Percentiles rank a stretch among this genome's conserved stretches.
Evolutionary conservation across 306 rosid species (phyloP).

Genomic region (Medicago truncatula): DNA sequence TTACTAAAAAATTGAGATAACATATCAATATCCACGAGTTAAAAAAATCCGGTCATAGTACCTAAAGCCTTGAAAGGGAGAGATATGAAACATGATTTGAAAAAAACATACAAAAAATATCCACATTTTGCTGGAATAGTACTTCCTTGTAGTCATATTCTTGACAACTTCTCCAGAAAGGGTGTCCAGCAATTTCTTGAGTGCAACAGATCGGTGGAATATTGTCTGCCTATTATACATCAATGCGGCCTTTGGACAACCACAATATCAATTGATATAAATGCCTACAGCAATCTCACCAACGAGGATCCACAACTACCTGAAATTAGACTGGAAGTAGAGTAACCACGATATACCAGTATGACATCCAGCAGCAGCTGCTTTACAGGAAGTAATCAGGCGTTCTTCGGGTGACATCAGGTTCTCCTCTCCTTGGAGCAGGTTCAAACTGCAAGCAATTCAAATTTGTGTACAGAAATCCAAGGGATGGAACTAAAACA

Average conservation of each 20-base stretch:
- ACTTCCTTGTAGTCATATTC: constrained; percentile 55
- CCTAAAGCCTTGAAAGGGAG: constrained; percentile 38
- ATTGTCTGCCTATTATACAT: constrained; percentile 65
- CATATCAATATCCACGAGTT: constrained; percentile 49
- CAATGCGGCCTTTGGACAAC: constrained; percentile 55
- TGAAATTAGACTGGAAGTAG: constrained; percentile 48
- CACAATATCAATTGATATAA: constrained; percentile 47
- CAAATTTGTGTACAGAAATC: constrained; percentile 36
- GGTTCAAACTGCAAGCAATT: constrained; percentile 85
- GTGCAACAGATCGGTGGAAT: constrained; percentile 57
- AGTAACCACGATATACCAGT: constrained; percentile 34
- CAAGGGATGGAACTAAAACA: constrained; percentile 21
- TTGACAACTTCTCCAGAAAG: constrained; percentile 54
- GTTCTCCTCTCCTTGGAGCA: constrained; percentile 99
- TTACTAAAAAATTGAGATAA: constrained; percentile 37
- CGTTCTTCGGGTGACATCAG: constrained; percentile 98
- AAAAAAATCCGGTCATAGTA: constrained; percentile 48
- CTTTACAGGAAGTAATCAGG: constrained; percentile 93
- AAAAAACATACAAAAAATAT: constrained; percentile 46
- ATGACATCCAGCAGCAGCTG: constrained; percentile 49
- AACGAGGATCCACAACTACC: constrained; percentile 50
- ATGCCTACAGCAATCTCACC: constrained; percentile 54
- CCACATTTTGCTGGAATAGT: constrained; percentile 64
- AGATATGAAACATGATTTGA: constrained; percentile 26
- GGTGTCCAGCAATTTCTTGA: constrained; percentile 59